Evolutionary conservation across 116 monocot genomes (phyloP).

Genomic region (Cymodocea nodosa): DNA sequence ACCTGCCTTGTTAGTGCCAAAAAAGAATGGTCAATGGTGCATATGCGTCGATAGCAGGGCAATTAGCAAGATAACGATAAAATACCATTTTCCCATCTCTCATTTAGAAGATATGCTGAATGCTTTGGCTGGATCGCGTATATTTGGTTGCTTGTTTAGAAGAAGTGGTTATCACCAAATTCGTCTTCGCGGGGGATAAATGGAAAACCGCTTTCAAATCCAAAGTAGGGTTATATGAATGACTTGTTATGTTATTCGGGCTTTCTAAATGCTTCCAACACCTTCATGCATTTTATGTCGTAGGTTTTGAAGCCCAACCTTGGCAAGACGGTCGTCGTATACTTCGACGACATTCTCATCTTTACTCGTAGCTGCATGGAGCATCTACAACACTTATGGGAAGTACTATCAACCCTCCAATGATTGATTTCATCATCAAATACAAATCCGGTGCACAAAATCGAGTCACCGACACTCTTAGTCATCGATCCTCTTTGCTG

Average conservation of each 20-base stretch:
- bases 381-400: background rate
- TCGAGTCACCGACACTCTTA: background rate
- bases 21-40: no score
- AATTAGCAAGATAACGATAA: no score
- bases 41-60: no score
- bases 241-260: background rate
- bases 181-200: no score
- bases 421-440: background rate
- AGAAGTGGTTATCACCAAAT: no score
- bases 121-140: no score
- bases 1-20: no score
- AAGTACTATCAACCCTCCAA: background rate
- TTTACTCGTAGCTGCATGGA: background rate
- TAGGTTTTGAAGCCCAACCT: background rate
- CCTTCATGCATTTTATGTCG: background rate
- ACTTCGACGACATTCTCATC: background rate
- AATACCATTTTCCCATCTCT: no score
- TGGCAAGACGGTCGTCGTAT: background rate
- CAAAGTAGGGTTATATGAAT: background rate
- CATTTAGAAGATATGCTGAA: no score
- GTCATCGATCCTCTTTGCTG: background rate
- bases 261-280: background rate
- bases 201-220: slow-evolving; percentile 1
- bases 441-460: background rate
- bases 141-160: no score